These are phyloP conservation scores for Brettanomyces naardenensis DNA, from an alignment of 805 yeast genomes.

Conservation along the genomic window DNA sequence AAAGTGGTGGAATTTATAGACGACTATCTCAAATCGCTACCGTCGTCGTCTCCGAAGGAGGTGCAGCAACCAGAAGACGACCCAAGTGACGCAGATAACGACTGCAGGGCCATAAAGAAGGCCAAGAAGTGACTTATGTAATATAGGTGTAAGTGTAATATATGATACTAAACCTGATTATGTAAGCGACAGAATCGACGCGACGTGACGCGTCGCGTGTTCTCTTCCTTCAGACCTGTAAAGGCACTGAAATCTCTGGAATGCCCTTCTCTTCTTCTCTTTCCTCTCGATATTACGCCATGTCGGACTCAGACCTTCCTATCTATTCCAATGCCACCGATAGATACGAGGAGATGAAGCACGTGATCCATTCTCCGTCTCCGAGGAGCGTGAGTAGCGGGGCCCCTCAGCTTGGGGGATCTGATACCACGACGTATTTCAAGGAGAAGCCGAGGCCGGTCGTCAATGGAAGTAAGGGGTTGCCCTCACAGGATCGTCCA, in stretches of 20 bases:
- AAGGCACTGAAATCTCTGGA: too few relatives aligned
- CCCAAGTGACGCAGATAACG: not conserved
- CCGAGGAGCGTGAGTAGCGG: conserved; percentile 6
- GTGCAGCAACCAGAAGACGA: conserved; percentile 10
- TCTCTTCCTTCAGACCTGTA: too few relatives aligned
- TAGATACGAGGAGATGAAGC: conserved; percentile 13
- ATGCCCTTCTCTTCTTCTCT: not conserved
- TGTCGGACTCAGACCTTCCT: conserved; percentile 5
- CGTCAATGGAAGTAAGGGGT: conserved; percentile 6
- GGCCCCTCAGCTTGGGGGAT: too few relatives aligned
- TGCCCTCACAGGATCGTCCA: conserved; percentile 47
- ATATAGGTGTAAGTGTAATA: too few relatives aligned
- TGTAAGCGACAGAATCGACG: too few relatives aligned
- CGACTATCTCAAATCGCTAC: conserved; percentile 12
- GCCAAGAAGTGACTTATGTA: conserved; percentile 7
- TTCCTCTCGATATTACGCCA: not conserved
- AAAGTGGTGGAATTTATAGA: conserved; percentile 37
- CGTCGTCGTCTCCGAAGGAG: conserved; percentile 2
- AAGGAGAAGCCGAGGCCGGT: conserved; percentile 1
- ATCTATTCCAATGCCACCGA: conserved; percentile 13
- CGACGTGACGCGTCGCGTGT: too few relatives aligned
- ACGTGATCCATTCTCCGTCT: conserved; percentile 7
- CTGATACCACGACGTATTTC: too few relatives aligned
- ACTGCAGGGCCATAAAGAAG: conserved; percentile 4
- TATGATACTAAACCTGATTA: too few relatives aligned